phyloP scores from a whole-genome alignment of 805 yeast genomes.

The Kuraishia capsulata region DNA sequence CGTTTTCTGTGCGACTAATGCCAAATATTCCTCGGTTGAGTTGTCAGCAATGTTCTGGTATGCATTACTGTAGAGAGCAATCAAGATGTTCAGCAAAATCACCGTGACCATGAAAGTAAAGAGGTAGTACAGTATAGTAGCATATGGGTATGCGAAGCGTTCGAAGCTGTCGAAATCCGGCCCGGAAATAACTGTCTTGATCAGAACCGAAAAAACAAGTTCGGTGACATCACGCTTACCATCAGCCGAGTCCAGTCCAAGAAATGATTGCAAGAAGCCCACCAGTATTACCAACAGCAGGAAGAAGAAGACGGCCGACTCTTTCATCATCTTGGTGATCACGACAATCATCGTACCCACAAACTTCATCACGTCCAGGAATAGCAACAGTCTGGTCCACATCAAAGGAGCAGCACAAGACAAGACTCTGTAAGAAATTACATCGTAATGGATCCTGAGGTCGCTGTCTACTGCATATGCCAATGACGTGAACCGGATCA shows the following conservation, averaged over 20 bases:
- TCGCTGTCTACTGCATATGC: conserved; percentile 14
- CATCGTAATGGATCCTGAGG: conserved; percentile 10
- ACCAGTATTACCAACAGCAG: conserved; percentile 58
- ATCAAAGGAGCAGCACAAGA: conserved; percentile 80
- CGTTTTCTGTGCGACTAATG: conserved; percentile 77
- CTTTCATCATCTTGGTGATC: conserved; percentile 78
- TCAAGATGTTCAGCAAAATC: conserved; percentile 69
- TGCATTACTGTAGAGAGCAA: conserved; percentile 81
- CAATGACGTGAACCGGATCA: conserved; percentile 39
- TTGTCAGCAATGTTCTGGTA: conserved; percentile 74
- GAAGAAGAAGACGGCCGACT: conserved; percentile 75
- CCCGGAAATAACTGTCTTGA: conserved; percentile 66
- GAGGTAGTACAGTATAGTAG: conserved; percentile 65
- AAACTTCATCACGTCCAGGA: conserved; percentile 69
- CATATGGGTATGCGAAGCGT: conserved; percentile 77
- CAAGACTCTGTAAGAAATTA: conserved; percentile 51
- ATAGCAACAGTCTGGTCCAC: conserved; percentile 74
- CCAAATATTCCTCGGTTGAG: conserved; percentile 79
- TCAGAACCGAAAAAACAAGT: conserved; percentile 51
- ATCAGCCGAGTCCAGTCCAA: conserved; percentile 83
- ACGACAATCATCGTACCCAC: conserved; percentile 88
- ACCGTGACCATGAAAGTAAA: conserved; percentile 71
- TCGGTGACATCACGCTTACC: conserved; percentile 71
- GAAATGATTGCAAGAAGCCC: conserved; percentile 81
- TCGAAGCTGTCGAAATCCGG: conserved; percentile 66